These are phyloP conservation scores for Takashimella tepidaria DNA, from an alignment of 1,284 basidiomycete species.

Conservation along the genomic window DNA sequence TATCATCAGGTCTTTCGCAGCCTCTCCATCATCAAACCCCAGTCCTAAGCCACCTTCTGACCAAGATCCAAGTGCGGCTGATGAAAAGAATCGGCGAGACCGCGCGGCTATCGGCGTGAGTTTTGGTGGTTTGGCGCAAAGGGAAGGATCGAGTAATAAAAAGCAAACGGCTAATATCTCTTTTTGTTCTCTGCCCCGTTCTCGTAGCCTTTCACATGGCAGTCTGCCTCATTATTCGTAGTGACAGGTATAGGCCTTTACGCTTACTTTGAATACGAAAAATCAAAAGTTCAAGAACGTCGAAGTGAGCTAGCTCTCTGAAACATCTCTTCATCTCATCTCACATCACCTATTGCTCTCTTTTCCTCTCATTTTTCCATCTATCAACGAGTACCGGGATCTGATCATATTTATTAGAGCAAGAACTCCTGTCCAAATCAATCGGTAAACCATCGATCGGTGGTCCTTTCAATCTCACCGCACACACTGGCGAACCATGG, in stretches of 20 bases:
- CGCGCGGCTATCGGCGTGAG: constrained; percentile 23
- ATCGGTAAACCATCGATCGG: constrained; percentile 72
- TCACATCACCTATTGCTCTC: neutral
- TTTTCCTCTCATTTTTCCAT: neutral
- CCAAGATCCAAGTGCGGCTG: neutral
- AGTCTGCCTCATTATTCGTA: constrained; percentile 75
- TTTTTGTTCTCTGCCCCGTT: neutral
- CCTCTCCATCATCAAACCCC: too few species aligned
- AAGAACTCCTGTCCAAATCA: constrained; percentile 57
- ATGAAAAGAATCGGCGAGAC: constrained; percentile 3
- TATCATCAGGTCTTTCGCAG: too few species aligned
- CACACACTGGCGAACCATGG: constrained; percentile 65
- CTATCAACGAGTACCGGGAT: constrained; percentile 19
- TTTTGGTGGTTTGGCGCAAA: neutral
- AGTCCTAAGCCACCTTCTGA: too few species aligned
- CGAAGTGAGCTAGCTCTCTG: constrained; percentile 53
- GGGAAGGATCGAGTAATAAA: too few species aligned
- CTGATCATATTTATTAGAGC: constrained; percentile 54
- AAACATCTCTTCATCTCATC: neutral
- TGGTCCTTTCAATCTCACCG: constrained; percentile 75
- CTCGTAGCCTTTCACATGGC: constrained; percentile 76
- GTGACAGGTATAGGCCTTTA: constrained; percentile 75
- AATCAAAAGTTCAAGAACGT: constrained; percentile 67
- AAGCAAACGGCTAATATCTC: neutral
- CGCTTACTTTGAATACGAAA: constrained; percentile 85